A percentile compares a stretch with the other conserved stretches of the same genome.
phyloP scores from a whole-genome alignment of 139 green algal species.

The Haematococcus sp. region DNA sequence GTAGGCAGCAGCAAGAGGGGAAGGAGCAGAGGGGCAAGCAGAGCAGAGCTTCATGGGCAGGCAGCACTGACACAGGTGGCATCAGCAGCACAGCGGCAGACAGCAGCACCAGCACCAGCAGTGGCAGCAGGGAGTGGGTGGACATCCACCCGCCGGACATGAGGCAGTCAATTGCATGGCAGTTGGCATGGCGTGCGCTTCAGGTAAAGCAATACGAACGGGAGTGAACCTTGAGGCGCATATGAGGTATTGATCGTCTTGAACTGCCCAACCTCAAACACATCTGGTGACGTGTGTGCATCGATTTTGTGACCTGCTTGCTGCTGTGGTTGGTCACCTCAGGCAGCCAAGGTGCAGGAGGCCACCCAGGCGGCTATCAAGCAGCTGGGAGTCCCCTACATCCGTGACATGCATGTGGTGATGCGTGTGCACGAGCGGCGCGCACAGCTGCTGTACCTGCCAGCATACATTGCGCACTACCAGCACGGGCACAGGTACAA shows the following conservation, averaged over 20 bases:
- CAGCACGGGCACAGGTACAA: conserved; percentile 44
- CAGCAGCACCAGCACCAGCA: background rate
- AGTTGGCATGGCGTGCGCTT: conserved; percentile 19
- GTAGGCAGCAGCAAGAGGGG: background rate
- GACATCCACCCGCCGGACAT: conserved; percentile 18
- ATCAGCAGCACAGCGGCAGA: background rate
- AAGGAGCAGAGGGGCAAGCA: background rate
- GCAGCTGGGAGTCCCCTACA: background rate
- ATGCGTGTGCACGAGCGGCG: conserved; percentile 24
- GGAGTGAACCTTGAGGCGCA: too few species aligned
- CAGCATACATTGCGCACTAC: conserved; percentile 46
- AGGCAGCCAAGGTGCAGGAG: conserved; percentile 4
- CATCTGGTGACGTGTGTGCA: too few species aligned
- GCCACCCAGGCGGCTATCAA: background rate
- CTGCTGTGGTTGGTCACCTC: too few species aligned
- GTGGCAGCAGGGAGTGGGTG: background rate
- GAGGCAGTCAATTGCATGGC: conserved; percentile 23
- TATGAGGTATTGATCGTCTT: too few species aligned
- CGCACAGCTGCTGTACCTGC: conserved; percentile 32
- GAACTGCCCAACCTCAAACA: too few species aligned
- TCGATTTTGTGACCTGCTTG: too few species aligned
- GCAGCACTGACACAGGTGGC: background rate
- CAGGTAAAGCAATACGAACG: too few species aligned
- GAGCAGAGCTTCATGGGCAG: background rate
- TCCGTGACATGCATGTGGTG: conserved; percentile 18